These are phyloP conservation scores for Euphorbia celastroides DNA, from an alignment of 441 rosid species.

Conservation along the genomic window DNA sequence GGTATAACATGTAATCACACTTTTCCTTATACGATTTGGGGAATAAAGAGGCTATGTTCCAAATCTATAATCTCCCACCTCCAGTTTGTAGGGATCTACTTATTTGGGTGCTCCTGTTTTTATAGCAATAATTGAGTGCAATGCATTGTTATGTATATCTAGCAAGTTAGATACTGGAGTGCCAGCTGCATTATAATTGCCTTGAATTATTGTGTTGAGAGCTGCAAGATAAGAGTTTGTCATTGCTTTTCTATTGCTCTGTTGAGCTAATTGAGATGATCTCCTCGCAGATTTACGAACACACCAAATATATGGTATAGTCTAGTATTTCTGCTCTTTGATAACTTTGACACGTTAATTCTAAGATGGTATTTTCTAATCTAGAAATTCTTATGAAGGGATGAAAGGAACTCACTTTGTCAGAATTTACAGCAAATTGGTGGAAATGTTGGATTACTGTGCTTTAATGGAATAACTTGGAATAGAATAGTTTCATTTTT, in stretches of 20 bases:
- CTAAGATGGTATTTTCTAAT: neutral
- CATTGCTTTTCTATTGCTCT: neutral
- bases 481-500: too few relatives aligned
- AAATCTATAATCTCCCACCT: neutral
- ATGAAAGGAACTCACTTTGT: neutral
- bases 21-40: neutral
- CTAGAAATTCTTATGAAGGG: neutral
- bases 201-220: neutral
- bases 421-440: neutral
- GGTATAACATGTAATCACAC: neutral
- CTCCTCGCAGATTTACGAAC: neutral
- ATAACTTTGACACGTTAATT: neutral
- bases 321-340: neutral
- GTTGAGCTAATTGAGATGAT: neutral
- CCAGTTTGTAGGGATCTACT: neutral
- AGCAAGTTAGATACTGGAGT: neutral
- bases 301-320: neutral
- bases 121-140: neutral
- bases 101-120: neutral
- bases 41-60: neutral
- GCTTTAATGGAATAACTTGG: too few relatives aligned
- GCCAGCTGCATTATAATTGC: neutral
- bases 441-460: neutral
- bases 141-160: neutral
- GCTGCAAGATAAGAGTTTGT: neutral